Base-by-base conservation (phyloP, 164 flowering plant genomes). In the Echeveria elegans region DNA sequence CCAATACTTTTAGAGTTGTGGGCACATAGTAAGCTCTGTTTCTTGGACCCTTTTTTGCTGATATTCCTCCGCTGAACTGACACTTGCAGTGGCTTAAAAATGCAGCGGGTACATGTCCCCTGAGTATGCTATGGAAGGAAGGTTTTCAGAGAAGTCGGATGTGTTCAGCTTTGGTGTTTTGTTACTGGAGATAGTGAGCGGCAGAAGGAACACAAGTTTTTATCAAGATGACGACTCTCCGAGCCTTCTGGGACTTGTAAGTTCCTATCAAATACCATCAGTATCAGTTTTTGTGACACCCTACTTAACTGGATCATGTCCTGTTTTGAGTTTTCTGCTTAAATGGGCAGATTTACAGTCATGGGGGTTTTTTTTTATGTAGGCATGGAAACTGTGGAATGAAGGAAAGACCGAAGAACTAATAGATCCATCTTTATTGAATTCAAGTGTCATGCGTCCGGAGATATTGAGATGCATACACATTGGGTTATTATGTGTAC, bases 401-500 rank as follows among this genome's bases (percentile, higher is more conserved):
- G 71, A 71, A 43, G 64, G 24, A 30, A 68, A 69, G 10, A 50
- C 38, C 18, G n/a, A 24, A n/a, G 62, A 37, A 2, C 50, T 77
- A 8, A 59, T 71, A 4, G 75, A 74, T 40, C 41, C 63, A 2
- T 14, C 9, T 18, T 64, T 65, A n/a, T 36, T 50, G 1, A 68
- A 50, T n/a, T 40, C 68, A 43, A 16, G 37, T n/a, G 21, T 28
- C 4, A 10, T 29, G 2, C 28, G 2, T 21, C 43, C 0, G 24
- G 81, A 76, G 32, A 68, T 79, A 1, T 28, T 68, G 69, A 76
- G 77, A 68, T 80, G 83, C 68, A 67, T 80, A 65, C 82, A 82
- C 11, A 73, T 82, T 3, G 80, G 71, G 6, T 52, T 74, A n/a
- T 56, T 77, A 29, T 74, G 80, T 52, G 76, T 76, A 30, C 76